Percentiles rank a stretch among this genome's conserved stretches.
phyloP scores from a whole-genome alignment of 805 yeast genomes.

The Candida schatavii region DNA sequence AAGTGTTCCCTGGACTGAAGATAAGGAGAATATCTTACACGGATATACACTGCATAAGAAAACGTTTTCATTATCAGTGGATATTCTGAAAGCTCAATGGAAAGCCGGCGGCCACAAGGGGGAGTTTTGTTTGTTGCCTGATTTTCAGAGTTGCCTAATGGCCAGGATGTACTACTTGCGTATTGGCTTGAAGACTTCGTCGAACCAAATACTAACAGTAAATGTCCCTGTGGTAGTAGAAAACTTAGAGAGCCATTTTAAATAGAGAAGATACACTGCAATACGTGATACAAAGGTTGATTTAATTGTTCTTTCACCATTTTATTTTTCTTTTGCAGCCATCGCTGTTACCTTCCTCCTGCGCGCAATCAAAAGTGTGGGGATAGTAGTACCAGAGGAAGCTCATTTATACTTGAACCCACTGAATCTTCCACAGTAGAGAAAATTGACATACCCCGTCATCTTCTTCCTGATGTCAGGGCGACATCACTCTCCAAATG shows the following conservation, averaged over 20 bases:
- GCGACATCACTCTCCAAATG: too few species aligned
- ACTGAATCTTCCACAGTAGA: too few species aligned
- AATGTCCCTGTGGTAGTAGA: conserved; percentile 31
- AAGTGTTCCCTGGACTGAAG: conserved; percentile 29
- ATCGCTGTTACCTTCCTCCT: too few species aligned
- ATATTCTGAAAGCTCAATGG: conserved; percentile 26
- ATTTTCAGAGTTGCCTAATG: conserved; percentile 35
- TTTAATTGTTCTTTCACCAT: too few species aligned
- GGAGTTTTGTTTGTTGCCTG: conserved; percentile 32
- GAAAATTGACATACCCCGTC: too few species aligned
- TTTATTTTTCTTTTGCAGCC: too few species aligned
- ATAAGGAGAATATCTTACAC: conserved; percentile 2
- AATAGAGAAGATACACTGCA: too few species aligned
- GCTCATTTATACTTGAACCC: too few species aligned
- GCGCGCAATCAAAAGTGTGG: too few species aligned
- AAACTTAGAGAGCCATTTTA: conserved; percentile 14
- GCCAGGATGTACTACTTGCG: conserved; percentile 34
- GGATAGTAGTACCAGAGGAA: too few species aligned
- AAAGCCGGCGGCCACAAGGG: conserved; percentile 19
- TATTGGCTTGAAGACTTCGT: conserved; percentile 17
- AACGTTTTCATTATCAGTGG: conserved; percentile 26
- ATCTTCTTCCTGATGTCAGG: too few species aligned
- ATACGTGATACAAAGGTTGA: too few species aligned
- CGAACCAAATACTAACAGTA: conserved; percentile 19
- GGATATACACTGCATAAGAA: conserved; percentile 23